Evolutionary conservation across 192 early-diverging fungal species (phyloP), one percentile per base, ranked within the genome.

Genomic region (Backusella luteola): DNA sequence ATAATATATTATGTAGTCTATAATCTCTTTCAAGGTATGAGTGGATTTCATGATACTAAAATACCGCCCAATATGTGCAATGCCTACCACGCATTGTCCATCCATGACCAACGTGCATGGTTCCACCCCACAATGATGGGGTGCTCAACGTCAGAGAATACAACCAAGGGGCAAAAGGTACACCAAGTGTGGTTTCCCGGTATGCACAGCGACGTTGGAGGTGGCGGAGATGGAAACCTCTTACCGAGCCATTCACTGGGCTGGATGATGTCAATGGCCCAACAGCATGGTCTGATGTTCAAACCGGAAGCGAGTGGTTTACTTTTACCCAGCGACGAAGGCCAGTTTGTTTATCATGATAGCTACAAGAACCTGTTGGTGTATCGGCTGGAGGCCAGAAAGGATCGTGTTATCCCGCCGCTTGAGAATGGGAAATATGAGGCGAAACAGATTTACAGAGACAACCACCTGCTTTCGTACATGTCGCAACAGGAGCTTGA

Each of bases 141-240:
- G 0, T 77, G 26, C 34, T 17, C 70, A 14, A 15, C 42, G 9
- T 44, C 35, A n/a, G 21, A 14, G 29, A 67, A 67, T 3, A 34
- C 29, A n/a, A 14, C n/a, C 2, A 34, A 41, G 1, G 59, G 67
- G 9, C 76, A 77, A 35, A 69, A 32, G 21, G 34, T 77, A 6
- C 59, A 49, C n/a, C 76, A 77, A 59, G 53, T 73, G 1, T 77
- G 76, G 76, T 77, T 77, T 34, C 76, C 76, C 11, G 76, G 76
- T 36, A 41, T 77, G 53, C 76, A 77, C 34, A 42, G 56, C 6
- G 76, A 77, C 19, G 38, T 77, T 32, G 76, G 76, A 9, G 76
- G 76, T 2, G 52, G 56, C 21, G 56, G 56, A 63, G 21, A 63
- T 63, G 56, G 56, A 14, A 63, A 29, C 12, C 23, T 77, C 6